Base-by-base conservation (phyloP, 768 basidiomycete species). In the Termitomyces sp. region DNA sequence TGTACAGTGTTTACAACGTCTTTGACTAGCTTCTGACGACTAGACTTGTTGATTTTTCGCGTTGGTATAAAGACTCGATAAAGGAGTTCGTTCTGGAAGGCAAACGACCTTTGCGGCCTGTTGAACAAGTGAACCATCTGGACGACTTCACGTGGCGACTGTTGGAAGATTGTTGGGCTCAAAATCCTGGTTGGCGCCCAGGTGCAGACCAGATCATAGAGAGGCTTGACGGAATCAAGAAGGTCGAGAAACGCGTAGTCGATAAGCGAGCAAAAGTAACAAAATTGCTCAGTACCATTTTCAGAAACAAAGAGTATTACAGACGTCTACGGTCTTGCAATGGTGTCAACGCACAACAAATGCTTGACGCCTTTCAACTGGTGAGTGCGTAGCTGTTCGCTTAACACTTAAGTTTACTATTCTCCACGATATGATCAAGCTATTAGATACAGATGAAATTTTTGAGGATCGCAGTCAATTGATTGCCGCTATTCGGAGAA, bases 401-500 rank as follows among this genome's bases (percentile, higher is more conserved):
- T 22, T 11, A 36, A 20, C 4, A 20, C 4, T 22, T 53, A 3
- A 52, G 15, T 28, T 28, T 2, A 28, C 28, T 15, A 13, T 7
- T 2, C 7, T 33, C 8, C 5, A 11, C 5, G 13, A 44, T 8
- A 9, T 46, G 28, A 28, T 28, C 4, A 28, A 60, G 59, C 16
- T 55, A 18, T 40, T 55, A 12, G 59, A 60, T 49, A 44, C 59
- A 38, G 33, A 48, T 48, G 24, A 20, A 15, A 36, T 3, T 15
- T 12, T 16, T 35, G 4, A 13, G 11, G 48, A 45, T 38, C 40
- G 36, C 36, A 28, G 24, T 2, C 52, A 55, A 39, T 24, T 62
- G 7, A 40, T 62, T 36, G 53, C 51, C 12, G 61, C 57, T n/a
- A 62, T 58, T 24, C 57, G 53, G 13, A 44, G 45, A 22, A 50